Evolutionary conservation across 345 rosid genomes (phyloP).

Genomic region (Anacardium occidentale): DNA sequence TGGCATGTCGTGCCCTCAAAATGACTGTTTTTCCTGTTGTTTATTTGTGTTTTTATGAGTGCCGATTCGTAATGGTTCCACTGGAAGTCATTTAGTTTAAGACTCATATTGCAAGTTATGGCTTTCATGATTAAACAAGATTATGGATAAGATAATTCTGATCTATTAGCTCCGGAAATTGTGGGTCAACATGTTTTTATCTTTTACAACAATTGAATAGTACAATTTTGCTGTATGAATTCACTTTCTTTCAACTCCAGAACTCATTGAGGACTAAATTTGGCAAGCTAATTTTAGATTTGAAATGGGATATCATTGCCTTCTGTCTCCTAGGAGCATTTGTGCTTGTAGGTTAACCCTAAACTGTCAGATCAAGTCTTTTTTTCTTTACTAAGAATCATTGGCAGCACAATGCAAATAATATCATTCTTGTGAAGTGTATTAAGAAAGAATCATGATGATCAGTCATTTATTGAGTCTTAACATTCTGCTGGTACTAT

Average conservation of each 20-base stretch:
- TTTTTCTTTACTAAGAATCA: background rate
- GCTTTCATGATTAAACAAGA: background rate
- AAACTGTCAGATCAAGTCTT: background rate
- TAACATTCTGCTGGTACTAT: slow-evolving; percentile 5
- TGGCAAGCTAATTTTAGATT: no score
- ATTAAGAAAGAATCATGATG: background rate
- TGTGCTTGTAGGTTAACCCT: background rate
- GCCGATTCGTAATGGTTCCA: background rate
- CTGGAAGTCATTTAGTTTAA: background rate
- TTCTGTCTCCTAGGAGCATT: background rate
- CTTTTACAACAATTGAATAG: background rate
- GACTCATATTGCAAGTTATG: background rate
- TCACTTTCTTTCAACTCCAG: no score
- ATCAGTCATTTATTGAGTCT: background rate
- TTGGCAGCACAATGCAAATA: background rate
- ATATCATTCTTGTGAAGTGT: background rate
- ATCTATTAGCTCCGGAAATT: background rate
- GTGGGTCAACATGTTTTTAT: no score
- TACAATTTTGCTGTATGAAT: background rate
- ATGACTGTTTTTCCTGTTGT: background rate
- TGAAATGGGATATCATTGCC: no score
- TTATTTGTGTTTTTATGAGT: no score
- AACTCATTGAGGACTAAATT: no score
- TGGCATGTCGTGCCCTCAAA: background rate
- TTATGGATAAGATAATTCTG: background rate